Base-by-base conservation (phyloP, 768 basidiomycete species). In the Lactifluus volemus region DNA sequence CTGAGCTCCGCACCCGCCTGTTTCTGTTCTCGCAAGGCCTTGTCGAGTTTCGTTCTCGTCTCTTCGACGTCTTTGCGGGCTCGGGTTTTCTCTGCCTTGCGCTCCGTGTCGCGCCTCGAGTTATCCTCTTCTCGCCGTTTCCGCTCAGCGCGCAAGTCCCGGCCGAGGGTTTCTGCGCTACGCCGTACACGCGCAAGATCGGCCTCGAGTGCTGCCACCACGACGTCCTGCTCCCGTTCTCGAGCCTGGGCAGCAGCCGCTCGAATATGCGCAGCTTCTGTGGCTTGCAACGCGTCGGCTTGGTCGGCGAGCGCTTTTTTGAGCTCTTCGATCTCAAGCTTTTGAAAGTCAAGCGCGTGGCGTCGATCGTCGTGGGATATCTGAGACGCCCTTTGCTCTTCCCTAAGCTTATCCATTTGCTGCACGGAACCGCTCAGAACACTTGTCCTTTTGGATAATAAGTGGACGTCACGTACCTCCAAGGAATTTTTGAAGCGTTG, bases 141-240 rank as follows among this genome's bases (percentile, higher is more conserved):
- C 10, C 83, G 78, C 45, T 92, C 75, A 9, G 77, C 73, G 63
- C 84, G 88, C 60, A 96, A 71, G 70, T 95, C 92, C 17, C 80
- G 80, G 17, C 89, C 89, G 68, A 93, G 87, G 7, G 78, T 79
- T 64, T 89, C 86, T 0, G 90, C 91, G 61, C 92, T 88, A 53
- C 79, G 78, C 58, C 83, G 80, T 17, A 96, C 88, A 9, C 88
- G 84, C 59, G 76, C 76, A 25, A 96, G 78, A 69, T 95, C 92
- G 5, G 80, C 75, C 67, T 93, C 86, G 36, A 95, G 77, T 0
- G 70, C 70, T 5, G 81, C 78, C n/a, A 93, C 84, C 3, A 82
- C 86, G 45, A 76, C 77, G 0, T 81, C 79, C 59, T 82, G 63
- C 84, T 83, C 53, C 73, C 80, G 69, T 84, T 86, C 75, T 86